Base-by-base conservation (phyloP, 163 green algal genomes). In the Coccomyxa subellipsoidea region DNA sequence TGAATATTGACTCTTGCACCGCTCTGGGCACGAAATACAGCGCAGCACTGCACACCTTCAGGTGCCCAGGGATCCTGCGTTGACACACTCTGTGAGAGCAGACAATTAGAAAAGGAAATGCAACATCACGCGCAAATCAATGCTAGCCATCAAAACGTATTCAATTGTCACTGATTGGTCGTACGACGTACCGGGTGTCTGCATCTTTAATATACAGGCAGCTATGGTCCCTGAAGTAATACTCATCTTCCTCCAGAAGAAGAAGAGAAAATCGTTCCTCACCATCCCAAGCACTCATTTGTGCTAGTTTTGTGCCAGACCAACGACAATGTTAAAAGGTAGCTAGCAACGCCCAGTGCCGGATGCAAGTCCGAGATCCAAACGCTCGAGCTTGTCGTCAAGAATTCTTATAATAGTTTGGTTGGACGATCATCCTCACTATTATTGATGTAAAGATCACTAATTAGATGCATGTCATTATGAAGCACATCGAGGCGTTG, bases 191-290 rank as follows among this genome's bases (percentile, higher is more conserved):
- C 47, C 47, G 54, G 40, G 25, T 38, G 27, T 75, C 47, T 21
- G 7, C 47, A 21, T 73, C 31, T 81, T 75, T 81, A 8, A 40
- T 23, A 78, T 53, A 78, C 47, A 78, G 79, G 75, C 84, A 90
- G 29, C 78, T 80, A 79, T 92, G 86, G 70, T 91, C 89, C 53
- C 87, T 82, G 75, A 93, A 93, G 77, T 88, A 91, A 73, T 92
- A 92, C 84, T 93, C 90, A 31, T 81, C 87, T 38, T 93, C 87
- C 72, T 91, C 80, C 36, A 93, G 79, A 39, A 93, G 79, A 69
- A 93, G 82, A 25, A 92, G 84, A 29, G 73, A 85, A 71, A 93
- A 93, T 5, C 89, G 76, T 9, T 91, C 87, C 7, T 80, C 70
- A 0, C 83, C 83, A 69, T 90, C 82, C 80, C 78, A 81, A 23